These are phyloP conservation scores for Sporisorium reilianum DNA, from an alignment of 1,284 basidiomycete species.

Conservation along the genomic window DNA sequence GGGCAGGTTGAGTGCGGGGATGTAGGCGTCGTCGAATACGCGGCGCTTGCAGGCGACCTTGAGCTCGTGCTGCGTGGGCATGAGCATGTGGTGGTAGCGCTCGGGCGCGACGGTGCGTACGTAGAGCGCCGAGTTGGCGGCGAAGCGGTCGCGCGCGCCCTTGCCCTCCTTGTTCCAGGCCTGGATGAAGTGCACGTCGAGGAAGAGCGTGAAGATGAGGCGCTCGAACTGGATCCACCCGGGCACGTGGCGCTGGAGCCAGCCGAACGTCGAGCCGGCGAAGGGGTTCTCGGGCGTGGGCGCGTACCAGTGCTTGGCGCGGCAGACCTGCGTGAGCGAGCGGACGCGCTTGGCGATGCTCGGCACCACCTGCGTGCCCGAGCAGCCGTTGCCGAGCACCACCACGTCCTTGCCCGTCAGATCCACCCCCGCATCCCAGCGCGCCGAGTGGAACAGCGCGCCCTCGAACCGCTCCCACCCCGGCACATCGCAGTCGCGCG, in stretches of 20 bases:
- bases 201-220: slow-evolving; percentile 32
- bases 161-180: slow-evolving; percentile 30
- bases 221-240: slow-evolving; percentile 31
- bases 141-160: slow-evolving; percentile 29
- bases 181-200: slow-evolving; percentile 40
- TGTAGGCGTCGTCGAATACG: slow-evolving; percentile 52
- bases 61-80: slow-evolving; percentile 47
- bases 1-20: slow-evolving; percentile 34
- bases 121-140: slow-evolving; percentile 30
- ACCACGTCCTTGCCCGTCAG: slow-evolving; percentile 61
- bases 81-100: slow-evolving; percentile 56
- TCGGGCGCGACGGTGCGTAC: slow-evolving; percentile 49
- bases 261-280: neutral
- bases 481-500: slow-evolving; percentile 43
- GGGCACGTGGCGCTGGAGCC: slow-evolving; percentile 32
- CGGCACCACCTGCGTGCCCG: slow-evolving; percentile 59
- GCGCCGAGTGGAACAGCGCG: slow-evolving; percentile 64
- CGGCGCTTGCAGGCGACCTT: slow-evolving; percentile 53
- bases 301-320: slow-evolving; percentile 54
- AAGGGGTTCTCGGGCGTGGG: slow-evolving; percentile 44
- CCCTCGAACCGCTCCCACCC: slow-evolving; percentile 50
- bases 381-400: slow-evolving; percentile 64
- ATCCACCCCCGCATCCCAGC: slow-evolving; percentile 62
- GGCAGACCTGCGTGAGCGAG: slow-evolving; percentile 41
- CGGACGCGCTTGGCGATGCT: slow-evolving; percentile 34